phyloP scores from a whole-genome alignment of 2,329 filamentous ascomycete species.

The Aspergillus awamori region DNA sequence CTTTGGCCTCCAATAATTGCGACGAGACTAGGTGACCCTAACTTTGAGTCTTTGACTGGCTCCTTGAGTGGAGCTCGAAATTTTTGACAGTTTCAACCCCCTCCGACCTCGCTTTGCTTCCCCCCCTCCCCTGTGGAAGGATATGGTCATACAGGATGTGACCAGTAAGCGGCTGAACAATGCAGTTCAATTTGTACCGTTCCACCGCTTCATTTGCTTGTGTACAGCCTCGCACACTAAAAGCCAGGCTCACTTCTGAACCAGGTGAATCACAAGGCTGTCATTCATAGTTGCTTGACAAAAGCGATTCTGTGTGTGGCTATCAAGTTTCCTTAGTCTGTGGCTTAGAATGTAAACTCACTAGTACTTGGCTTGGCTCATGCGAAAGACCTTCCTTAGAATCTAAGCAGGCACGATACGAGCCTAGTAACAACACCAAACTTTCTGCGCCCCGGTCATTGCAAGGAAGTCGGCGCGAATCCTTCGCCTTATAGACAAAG shows the following conservation, averaged over 20 bases:
- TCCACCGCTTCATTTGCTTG: not conserved
- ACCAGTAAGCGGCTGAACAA: not conserved
- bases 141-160: not conserved
- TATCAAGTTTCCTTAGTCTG: not conserved
- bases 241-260: not conserved
- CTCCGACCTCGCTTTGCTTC: not conserved
- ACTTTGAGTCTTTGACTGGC: not conserved
- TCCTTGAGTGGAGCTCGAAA: not conserved
- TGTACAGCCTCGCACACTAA: not conserved
- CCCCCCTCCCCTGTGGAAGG: not conserved
- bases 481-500: not conserved
- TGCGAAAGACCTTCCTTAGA: not conserved
- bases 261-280: not conserved
- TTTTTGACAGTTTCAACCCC: not conserved
- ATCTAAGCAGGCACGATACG: not conserved
- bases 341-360: not conserved
- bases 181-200: not conserved
- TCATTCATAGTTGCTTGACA: not conserved
- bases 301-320: not conserved
- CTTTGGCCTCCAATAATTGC: not conserved
- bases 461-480: not conserved
- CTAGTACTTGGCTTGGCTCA: not conserved
- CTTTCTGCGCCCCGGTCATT: not conserved
- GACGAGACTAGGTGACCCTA: not conserved
- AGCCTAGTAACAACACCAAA: conserved; percentile 6